Conservation (phyloP, 495 filamentous ascomycete genomes). For the Penicillium lividum region DNA sequence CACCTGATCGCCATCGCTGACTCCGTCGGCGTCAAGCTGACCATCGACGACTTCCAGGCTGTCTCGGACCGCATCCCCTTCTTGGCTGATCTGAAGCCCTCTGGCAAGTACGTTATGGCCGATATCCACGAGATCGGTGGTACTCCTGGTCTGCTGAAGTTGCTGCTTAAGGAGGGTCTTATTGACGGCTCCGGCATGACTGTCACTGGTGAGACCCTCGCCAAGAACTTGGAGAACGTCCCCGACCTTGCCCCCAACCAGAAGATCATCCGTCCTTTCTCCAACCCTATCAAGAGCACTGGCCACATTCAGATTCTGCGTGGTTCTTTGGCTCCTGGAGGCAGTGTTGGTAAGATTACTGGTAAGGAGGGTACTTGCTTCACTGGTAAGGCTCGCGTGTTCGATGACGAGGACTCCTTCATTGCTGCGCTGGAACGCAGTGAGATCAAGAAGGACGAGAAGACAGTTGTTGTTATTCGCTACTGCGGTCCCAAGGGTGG, state of each 20-base stretch:
- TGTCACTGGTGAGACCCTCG: constrained; percentile 91
- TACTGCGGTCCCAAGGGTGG: constrained; percentile 96
- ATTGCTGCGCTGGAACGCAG: constrained; percentile 73
- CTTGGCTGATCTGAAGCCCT: constrained; percentile 95
- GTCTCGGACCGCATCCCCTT: constrained; percentile 90
- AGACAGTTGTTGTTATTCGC: constrained; percentile 95
- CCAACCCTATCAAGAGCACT: constrained; percentile 88
- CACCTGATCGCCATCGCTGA: constrained; percentile 97
- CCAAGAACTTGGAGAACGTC: constrained; percentile 80
- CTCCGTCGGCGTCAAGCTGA: constrained; percentile 88
- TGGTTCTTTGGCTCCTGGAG: constrained; percentile 85
- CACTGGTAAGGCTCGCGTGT: constrained; percentile 83
- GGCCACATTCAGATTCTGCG: constrained; percentile 97
- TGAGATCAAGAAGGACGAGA: constrained; percentile 93
- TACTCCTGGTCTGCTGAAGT: constrained; percentile 86
- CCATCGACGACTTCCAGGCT: constrained; percentile 95
- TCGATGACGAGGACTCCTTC: constrained; percentile 82
- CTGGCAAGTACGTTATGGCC: constrained; percentile 94
- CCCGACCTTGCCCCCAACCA: constrained; percentile 82
- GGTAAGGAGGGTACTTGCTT: constrained; percentile 94
- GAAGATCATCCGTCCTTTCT: constrained; percentile 86
- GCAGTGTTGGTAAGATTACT: constrained; percentile 96
- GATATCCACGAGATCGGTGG: constrained; percentile 90
- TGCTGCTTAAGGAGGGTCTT: constrained; percentile 85
- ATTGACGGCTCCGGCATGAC: constrained; percentile 88